Evolutionary conservation across 2,329 filamentous ascomycete genomes (phyloP).

Genomic region (Cytospora piceae): DNA sequence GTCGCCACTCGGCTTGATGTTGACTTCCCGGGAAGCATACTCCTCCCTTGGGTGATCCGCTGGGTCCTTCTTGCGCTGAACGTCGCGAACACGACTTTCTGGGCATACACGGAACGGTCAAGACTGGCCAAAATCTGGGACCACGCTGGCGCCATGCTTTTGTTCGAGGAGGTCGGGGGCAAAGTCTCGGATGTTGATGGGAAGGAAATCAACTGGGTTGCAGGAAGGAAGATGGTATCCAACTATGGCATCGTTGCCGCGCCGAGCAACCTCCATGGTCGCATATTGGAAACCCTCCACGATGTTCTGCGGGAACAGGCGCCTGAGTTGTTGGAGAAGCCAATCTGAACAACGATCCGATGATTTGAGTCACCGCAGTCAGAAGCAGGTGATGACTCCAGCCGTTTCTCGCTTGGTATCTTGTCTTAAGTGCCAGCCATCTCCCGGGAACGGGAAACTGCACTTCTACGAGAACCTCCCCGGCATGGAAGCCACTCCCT

Average conservation of each 20-base stretch:
- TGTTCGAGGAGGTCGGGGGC: slow-evolving; percentile 61
- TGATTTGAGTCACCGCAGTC: neutral
- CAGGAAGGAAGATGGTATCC: slow-evolving; percentile 50
- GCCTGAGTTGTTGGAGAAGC: slow-evolving; percentile 38
- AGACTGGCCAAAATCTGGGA: slow-evolving; percentile 62
- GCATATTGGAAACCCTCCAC: slow-evolving; percentile 46
- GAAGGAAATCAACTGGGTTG: slow-evolving; percentile 51
- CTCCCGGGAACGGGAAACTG: neutral
- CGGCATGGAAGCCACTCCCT: neutral
- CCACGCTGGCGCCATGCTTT: slow-evolving; percentile 61
- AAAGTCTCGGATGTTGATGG: slow-evolving; percentile 59
- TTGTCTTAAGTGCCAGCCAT: neutral
- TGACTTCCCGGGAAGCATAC: slow-evolving; percentile 52
- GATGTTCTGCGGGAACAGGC: slow-evolving; percentile 41
- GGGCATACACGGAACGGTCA: slow-evolving; percentile 56
- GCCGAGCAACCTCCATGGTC: slow-evolving; percentile 47
- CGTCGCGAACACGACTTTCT: slow-evolving; percentile 57
- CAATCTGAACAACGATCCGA: slow-evolving; percentile 9
- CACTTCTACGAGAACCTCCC: neutral
- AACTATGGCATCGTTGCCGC: slow-evolving; percentile 64
- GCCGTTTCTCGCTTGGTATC: neutral
- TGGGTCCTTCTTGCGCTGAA: slow-evolving; percentile 59
- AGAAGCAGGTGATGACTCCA: neutral
- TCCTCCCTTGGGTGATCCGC: slow-evolving; percentile 61
- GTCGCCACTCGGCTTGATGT: slow-evolving; percentile 49